A percentile compares a stretch with the other conserved stretches of the same genome.
phyloP scores from a whole-genome alignment of 306 rosid genomes.

The Citrullus mucosospermus region DNA sequence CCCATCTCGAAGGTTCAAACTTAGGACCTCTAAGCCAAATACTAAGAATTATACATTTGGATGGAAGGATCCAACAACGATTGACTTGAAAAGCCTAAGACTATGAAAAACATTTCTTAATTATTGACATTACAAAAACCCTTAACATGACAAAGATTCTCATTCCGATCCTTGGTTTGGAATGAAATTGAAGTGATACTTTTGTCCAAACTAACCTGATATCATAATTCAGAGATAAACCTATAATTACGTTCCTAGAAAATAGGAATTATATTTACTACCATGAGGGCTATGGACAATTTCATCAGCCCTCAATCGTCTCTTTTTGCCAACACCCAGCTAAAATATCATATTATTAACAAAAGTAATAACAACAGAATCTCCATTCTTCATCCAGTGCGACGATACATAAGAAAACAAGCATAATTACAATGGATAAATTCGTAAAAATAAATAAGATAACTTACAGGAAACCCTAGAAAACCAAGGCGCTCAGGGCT shows the following conservation, averaged over 20 bases:
- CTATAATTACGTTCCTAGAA: background rate
- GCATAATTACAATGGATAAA: background rate
- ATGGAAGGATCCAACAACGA: background rate
- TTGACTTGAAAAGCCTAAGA: background rate
- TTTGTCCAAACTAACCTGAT: background rate
- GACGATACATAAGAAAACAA: background rate
- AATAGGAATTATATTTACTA: background rate
- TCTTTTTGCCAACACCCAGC: background rate
- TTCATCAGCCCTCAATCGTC: background rate
- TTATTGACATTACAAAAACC: background rate
- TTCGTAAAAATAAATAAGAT: background rate
- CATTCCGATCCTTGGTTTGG: background rate
- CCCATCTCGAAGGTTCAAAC: too few relatives aligned
- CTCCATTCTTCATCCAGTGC: background rate
- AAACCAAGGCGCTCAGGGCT: background rate
- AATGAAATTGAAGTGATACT: background rate
- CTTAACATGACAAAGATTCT: background rate
- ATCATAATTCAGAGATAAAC: background rate
- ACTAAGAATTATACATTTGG: too few relatives aligned
- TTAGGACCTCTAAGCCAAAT: too few relatives aligned
- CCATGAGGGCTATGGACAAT: background rate
- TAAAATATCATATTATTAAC: background rate
- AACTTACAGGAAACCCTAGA: slow-evolving; percentile 8
- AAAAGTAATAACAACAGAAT: background rate
- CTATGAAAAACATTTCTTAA: background rate